These are phyloP conservation scores for Symbiodinium pilosum DNA, from an alignment of 73 alveolate species.

Conservation along the genomic window DNA sequence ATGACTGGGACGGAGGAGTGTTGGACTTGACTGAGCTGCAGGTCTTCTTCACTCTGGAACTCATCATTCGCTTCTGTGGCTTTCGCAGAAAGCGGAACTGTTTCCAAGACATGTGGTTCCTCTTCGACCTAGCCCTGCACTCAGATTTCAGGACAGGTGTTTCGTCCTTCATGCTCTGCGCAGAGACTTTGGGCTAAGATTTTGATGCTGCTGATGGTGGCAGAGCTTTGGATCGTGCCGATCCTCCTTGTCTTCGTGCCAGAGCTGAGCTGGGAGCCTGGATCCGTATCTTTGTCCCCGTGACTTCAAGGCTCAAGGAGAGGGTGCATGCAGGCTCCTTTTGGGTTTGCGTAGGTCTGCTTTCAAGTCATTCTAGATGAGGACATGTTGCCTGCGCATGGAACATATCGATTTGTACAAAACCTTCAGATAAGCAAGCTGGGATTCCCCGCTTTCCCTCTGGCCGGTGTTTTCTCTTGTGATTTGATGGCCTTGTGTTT, in stretches of 20 bases:
- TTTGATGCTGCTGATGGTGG: slow-evolving; percentile 44
- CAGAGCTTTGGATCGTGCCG: slow-evolving; percentile 77
- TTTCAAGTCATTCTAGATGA: background rate
- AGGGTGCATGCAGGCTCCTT: background rate
- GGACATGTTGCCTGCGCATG: no score
- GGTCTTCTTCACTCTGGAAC: slow-evolving; percentile 66
- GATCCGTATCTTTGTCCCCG: no score
- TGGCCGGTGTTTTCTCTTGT: no score
- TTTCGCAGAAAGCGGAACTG: slow-evolving; percentile 31
- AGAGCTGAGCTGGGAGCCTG: slow-evolving; percentile 23
- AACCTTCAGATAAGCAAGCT: no score
- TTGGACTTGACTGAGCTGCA: no score
- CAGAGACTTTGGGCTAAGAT: background rate
- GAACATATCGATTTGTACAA: no score
- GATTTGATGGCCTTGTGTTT: no score
- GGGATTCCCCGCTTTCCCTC: no score
- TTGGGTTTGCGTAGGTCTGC: background rate
- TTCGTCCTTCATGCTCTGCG: background rate
- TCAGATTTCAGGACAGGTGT: background rate
- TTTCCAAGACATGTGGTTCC: slow-evolving; percentile 46
- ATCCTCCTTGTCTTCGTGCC: slow-evolving; percentile 39
- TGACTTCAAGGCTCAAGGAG: background rate
- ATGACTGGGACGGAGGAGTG: no score
- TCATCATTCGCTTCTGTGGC: slow-evolving; percentile 84
- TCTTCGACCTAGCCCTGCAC: slow-evolving; percentile 31